Conservation (phyloP, 768 basidiomycete species). For the Fistulinella prunicolor region DNA sequence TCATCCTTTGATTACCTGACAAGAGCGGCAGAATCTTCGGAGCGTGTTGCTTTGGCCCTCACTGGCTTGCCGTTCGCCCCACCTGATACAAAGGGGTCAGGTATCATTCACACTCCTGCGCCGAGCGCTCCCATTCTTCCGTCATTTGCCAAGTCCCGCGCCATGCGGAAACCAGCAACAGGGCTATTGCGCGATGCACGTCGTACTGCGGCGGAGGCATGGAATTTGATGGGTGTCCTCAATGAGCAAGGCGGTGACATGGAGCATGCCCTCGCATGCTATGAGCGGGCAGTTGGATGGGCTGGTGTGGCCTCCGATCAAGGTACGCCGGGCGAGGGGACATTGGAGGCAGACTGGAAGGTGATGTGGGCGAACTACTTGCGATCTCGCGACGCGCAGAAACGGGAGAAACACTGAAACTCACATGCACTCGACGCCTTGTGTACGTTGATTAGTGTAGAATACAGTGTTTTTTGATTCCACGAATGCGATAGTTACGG, state of each 20-base stretch:
- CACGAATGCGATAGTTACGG: too few relatives aligned
- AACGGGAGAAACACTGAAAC: too few relatives aligned
- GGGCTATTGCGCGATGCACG: conserved; percentile 66
- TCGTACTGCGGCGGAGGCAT: conserved; percentile 69
- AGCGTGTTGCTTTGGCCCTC: conserved; percentile 57
- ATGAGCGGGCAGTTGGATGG: conserved; percentile 69
- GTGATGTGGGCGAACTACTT: conserved; percentile 58
- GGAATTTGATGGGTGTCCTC: conserved; percentile 70
- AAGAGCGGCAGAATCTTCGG: conserved; percentile 64
- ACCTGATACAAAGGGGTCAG: conserved; percentile 34
- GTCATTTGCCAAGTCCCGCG: conserved; percentile 44
- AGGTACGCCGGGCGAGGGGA: conserved; percentile 48
- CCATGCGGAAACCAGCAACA: conserved; percentile 53
- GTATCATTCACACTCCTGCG: conserved; percentile 36
- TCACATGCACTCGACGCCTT: too few relatives aligned
- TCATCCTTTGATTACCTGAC: conserved; percentile 55
- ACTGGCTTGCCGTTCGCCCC: conserved; percentile 39
- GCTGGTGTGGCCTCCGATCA: conserved; percentile 46
- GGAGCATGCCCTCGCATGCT: conserved; percentile 53
- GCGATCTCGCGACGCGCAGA: conserved; percentile 43
- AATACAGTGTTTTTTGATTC: too few relatives aligned
- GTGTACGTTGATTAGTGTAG: too few relatives aligned
- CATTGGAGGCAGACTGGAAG: conserved; percentile 59
- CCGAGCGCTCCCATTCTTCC: conserved; percentile 41
- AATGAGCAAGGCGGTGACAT: conserved; percentile 42